A percentile compares a stretch with the other conserved stretches of the same genome.
phyloP scores from a whole-genome alignment of 2,329 filamentous ascomycete species.

The Cyphellophora europaea region DNA sequence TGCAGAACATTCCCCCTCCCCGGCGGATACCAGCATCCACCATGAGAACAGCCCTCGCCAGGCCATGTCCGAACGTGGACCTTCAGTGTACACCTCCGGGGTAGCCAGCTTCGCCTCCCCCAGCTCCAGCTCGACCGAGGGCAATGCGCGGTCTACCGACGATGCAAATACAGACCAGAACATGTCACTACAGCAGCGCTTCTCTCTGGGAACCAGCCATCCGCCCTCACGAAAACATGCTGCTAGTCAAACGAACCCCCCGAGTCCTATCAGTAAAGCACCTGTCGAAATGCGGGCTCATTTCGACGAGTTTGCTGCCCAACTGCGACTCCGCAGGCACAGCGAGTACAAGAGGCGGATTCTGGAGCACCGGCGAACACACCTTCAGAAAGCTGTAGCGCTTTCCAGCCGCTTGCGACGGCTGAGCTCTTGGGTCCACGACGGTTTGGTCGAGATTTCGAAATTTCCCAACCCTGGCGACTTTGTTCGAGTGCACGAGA shows the following conservation, averaged over 20 bases:
- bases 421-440: slow-evolving; percentile 30
- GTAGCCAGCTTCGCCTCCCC: background rate
- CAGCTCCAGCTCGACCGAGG: too few species aligned
- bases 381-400: slow-evolving; percentile 33
- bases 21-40: slow-evolving; percentile 4
- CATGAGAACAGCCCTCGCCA: slow-evolving; percentile 14
- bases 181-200: too few species aligned
- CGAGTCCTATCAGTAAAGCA: too few species aligned
- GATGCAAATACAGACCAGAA: too few species aligned
- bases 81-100: slow-evolving; percentile 9
- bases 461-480: slow-evolving; percentile 35
- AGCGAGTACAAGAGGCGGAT: slow-evolving; percentile 30
- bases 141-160: too few species aligned
- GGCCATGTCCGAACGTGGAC: slow-evolving; percentile 15
- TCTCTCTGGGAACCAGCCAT: too few species aligned
- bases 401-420: slow-evolving; percentile 33
- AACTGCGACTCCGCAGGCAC: slow-evolving; percentile 32
- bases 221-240: too few species aligned
- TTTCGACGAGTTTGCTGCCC: slow-evolving; percentile 34
- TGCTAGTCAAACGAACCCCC: too few species aligned
- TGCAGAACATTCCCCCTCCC: slow-evolving; percentile 5
- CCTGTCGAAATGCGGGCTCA: slow-evolving; percentile 21
- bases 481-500: slow-evolving; percentile 35
- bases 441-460: slow-evolving; percentile 35
- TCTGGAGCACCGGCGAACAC: slow-evolving; percentile 29